phyloP scores from a whole-genome alignment of 2,329 filamentous ascomycete genomes.

The Penicillium sp. region DNA sequence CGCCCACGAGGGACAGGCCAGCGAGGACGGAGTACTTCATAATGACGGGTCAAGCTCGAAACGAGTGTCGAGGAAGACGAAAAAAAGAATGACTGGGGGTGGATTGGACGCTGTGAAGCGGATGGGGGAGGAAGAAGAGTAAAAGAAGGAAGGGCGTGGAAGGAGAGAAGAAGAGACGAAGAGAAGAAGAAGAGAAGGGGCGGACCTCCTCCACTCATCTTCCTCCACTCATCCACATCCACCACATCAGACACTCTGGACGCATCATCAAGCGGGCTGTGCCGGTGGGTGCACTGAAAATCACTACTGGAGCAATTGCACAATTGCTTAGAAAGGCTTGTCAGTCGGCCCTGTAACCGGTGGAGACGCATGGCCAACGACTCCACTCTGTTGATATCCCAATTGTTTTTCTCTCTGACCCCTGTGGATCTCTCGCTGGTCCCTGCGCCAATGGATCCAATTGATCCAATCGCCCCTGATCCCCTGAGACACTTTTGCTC shows the following conservation, averaged over 20 bases:
- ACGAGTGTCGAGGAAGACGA: constrained; percentile 20
- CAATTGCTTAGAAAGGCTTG: constrained; percentile 11
- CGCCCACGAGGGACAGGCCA: constrained; percentile 57
- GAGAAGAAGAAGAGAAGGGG: neutral
- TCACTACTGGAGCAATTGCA: constrained; percentile 11
- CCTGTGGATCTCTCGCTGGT: constrained; percentile 3
- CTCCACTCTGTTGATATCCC: constrained; percentile 6
- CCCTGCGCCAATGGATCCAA: constrained; percentile 7
- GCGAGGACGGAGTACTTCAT: constrained; percentile 62
- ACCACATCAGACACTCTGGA: constrained; percentile 6
- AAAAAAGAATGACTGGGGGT: constrained; percentile 14
- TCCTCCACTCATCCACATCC: too few relatives aligned
- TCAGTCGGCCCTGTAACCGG: constrained; percentile 4
- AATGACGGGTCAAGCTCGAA: constrained; percentile 30
- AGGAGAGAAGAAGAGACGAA: neutral
- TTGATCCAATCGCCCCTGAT: neutral
- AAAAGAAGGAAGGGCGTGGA: too few relatives aligned
- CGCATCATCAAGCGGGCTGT: constrained; percentile 29
- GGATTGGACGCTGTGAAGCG: too few relatives aligned
- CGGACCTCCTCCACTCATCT: neutral
- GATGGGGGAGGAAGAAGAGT: neutral
- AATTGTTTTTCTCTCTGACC: constrained; percentile 5
- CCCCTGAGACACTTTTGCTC: constrained; percentile 8
- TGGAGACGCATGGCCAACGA: neutral
- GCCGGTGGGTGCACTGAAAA: constrained; percentile 17